Conservation (phyloP, 2,329 filamentous ascomycete genomes). For the Triangularia verruculosa region DNA sequence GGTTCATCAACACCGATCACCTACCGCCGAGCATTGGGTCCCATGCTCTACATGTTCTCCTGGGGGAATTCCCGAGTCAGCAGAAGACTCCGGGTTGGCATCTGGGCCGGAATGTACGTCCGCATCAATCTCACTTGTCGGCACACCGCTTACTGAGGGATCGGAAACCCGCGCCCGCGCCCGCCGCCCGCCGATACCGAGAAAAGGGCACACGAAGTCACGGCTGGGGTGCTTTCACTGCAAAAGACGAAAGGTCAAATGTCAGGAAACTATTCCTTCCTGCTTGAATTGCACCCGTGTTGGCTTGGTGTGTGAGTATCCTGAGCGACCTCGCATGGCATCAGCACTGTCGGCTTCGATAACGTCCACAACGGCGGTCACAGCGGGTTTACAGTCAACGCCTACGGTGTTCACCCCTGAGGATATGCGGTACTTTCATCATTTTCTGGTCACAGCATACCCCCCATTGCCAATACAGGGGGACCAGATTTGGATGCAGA, state of each 20-base stretch:
- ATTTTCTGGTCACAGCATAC: conserved; percentile 48
- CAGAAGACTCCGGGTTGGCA: not conserved
- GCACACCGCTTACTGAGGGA: not conserved
- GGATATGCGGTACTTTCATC: conserved; percentile 52
- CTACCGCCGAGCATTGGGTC: not conserved
- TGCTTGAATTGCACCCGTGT: conserved; percentile 38
- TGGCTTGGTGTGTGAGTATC: conserved; percentile 37
- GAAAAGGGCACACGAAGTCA: conserved; percentile 39
- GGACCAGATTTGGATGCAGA: conserved; percentile 36
- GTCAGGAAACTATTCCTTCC: conserved; percentile 36
- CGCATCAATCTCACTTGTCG: not conserved
- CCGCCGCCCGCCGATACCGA: conserved; percentile 29
- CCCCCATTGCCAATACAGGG: conserved; percentile 39
- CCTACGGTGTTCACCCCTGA: conserved; percentile 37
- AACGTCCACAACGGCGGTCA: conserved; percentile 8
- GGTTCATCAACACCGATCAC: not conserved
- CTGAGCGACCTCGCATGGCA: conserved; percentile 18
- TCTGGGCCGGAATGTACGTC: not conserved
- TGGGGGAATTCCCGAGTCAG: not conserved
- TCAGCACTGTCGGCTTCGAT: conserved; percentile 9
- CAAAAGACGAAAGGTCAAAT: conserved; percentile 46
- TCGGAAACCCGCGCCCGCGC: conserved; percentile 10
- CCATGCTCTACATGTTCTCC: not conserved
- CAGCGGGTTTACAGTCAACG: conserved; percentile 21
- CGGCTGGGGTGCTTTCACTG: conserved; percentile 40